Evolutionary conservation across 768 basidiomycete species (phyloP), one percentile per base, ranked within the genome.

Genomic region (Mycena metata): DNA sequence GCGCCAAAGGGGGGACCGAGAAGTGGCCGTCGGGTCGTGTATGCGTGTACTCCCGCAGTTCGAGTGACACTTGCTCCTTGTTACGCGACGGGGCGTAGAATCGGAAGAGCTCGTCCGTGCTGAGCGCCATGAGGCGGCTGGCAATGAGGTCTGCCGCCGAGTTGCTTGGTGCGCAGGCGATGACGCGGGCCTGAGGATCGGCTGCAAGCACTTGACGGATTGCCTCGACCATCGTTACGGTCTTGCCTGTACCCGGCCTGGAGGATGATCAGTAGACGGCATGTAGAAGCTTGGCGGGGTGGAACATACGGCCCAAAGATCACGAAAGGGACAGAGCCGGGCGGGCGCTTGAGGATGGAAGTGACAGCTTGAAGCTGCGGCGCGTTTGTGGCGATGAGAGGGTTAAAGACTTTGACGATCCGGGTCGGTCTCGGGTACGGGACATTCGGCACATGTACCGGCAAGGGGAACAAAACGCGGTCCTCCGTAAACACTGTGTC

Each of bases 111-210:
- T 83, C 75, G 5, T 83, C 77, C 2, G 70, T 61, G 43, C 66
- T 67, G 10, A 84, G 73, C 11, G 64, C 71, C 26, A 59, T 72
- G 23, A 91, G 81, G 0, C 88, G 79, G 47, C 76, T 77, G 0
- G 89, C 85, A 23, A 90, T 82, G 33, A 90, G 77, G 70, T 91
- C 90, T 0, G 89, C 90, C 0, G 90, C 90, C 1, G 87, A 88
- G 76, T 91, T 91, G 76, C 85, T 90, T 0, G 90, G 90, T 0
- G 90, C 89, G 69, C 90, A 91, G 0, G 86, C 90, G 1, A 92
- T 82, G 62, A 92, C 84, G 42, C 80, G 82, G 3, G 83, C 80
- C 6, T 79, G 43, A 0, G 83, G 82, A 66, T 88, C 70, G 19
- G 64, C 68, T 15, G 70, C 71, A 4, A 90, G 78, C 9, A 91